phyloP scores from a whole-genome alignment of 2,329 filamentous ascomycete genomes.

The Cyphellophora europaea region DNA sequence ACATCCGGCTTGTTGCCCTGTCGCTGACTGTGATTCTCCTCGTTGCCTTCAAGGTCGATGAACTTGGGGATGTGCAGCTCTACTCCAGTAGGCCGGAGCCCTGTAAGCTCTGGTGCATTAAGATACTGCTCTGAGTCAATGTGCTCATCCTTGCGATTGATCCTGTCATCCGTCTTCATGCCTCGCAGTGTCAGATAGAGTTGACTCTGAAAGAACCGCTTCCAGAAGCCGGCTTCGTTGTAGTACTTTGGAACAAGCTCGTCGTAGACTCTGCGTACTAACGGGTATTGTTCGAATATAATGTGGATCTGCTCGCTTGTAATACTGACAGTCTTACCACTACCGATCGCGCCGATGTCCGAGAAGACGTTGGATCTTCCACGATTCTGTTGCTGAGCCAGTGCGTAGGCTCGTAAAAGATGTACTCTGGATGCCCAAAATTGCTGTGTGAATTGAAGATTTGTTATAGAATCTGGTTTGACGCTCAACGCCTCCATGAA shows the following conservation, averaged over 20 bases:
- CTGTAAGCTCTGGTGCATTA: constrained; percentile 55
- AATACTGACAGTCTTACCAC: constrained; percentile 69
- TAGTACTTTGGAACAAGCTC: constrained; percentile 67
- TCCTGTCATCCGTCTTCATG: constrained; percentile 70
- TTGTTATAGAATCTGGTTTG: constrained; percentile 75
- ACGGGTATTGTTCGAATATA: constrained; percentile 85
- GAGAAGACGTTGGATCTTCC: constrained; percentile 92
- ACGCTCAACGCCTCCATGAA: constrained; percentile 77
- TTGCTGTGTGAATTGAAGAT: constrained; percentile 74
- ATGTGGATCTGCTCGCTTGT: constrained; percentile 86
- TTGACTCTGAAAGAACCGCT: constrained; percentile 82
- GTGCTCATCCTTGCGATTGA: constrained; percentile 52
- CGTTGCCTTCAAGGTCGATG: constrained; percentile 87
- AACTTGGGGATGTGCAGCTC: constrained; percentile 70
- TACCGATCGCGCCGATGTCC: constrained; percentile 70
- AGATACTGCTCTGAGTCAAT: constrained; percentile 53
- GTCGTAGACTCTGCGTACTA: constrained; percentile 84
- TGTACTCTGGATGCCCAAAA: constrained; percentile 91
- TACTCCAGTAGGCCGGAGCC: constrained; percentile 32
- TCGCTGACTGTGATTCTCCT: constrained; percentile 83
- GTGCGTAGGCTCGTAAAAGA: constrained; percentile 78
- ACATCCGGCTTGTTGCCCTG: constrained; percentile 80
- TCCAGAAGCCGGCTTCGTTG: constrained; percentile 78
- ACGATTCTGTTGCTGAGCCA: constrained; percentile 75
- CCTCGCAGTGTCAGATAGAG: constrained; percentile 87